phyloP scores from a whole-genome alignment of 2,329 filamentous ascomycete species.

The Penicillium sp. region DNA sequence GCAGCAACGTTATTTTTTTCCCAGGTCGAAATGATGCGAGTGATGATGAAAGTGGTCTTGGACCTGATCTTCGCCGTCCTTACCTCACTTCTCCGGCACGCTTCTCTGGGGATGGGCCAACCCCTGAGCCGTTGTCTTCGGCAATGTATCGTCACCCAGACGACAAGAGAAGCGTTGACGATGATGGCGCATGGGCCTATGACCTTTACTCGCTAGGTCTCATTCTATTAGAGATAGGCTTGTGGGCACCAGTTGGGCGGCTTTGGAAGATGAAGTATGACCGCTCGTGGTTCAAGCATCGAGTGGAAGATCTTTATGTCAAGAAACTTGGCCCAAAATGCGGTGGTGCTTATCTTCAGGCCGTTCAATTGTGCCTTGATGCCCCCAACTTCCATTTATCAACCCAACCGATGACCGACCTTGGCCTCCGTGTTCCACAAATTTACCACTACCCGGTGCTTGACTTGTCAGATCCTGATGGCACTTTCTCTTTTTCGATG shows the following conservation, averaged over 20 bases:
- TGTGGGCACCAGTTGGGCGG: constrained; percentile 62
- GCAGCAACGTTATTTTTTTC: constrained; percentile 62
- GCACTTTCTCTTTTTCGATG: constrained; percentile 44
- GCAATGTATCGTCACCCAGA: constrained; percentile 63
- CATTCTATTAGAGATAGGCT: constrained; percentile 61
- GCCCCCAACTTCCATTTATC: constrained; percentile 53
- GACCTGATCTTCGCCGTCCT: constrained; percentile 52
- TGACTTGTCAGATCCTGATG: constrained; percentile 41
- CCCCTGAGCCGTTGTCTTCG: constrained; percentile 44
- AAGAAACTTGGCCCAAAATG: constrained; percentile 62
- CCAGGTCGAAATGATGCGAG: constrained; percentile 36
- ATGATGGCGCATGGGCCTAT: constrained; percentile 43
- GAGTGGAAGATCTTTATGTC: constrained; percentile 62
- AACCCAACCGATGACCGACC: constrained; percentile 42
- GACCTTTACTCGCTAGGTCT: constrained; percentile 64
- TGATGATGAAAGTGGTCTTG: constrained; percentile 36
- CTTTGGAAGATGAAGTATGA: constrained; percentile 65
- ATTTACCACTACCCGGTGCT: constrained; percentile 44
- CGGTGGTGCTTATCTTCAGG: constrained; percentile 62
- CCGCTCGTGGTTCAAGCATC: constrained; percentile 60
- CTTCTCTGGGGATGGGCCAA: constrained; percentile 53
- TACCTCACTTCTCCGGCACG: constrained; percentile 60
- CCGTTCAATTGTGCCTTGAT: constrained; percentile 60
- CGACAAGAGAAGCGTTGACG: constrained; percentile 40
- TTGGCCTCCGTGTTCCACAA: constrained; percentile 41